phyloP scores from a whole-genome alignment of 148 eudicot species.

The Simmondsia chinensis region DNA sequence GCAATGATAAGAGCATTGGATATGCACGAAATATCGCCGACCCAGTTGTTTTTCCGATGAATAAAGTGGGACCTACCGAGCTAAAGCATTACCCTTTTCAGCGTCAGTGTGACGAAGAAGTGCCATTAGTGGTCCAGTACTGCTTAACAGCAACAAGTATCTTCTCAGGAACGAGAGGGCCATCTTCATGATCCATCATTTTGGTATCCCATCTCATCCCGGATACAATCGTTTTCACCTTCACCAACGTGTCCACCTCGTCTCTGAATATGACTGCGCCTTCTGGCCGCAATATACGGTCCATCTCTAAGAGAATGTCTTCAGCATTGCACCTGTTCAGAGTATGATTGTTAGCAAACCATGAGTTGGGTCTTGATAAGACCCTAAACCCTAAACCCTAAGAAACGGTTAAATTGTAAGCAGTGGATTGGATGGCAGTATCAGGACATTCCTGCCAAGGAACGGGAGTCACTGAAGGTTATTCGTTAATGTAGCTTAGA shows the following conservation, averaged over 20 bases:
- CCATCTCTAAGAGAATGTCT: slow-evolving; percentile 94
- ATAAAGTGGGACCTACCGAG: no score
- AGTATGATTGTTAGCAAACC: no score
- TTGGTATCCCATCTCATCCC: slow-evolving; percentile 84
- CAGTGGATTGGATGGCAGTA: no score
- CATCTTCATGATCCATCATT: slow-evolving; percentile 87
- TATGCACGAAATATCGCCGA: no score
- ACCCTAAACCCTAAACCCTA: no score
- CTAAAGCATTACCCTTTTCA: background rate
- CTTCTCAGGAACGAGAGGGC: slow-evolving; percentile 80
- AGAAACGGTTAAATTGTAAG: no score
- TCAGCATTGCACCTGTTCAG: slow-evolving; percentile 83
- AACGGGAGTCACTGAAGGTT: no score
- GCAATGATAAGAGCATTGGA: no score
- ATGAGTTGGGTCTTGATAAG: no score
- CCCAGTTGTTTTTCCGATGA: no score
- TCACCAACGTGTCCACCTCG: slow-evolving; percentile 73
- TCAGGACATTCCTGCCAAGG: no score
- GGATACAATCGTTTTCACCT: slow-evolving; percentile 56
- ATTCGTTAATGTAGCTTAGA: no score
- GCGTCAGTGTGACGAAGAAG: slow-evolving; percentile 44
- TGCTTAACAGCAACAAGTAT: slow-evolving; percentile 77
- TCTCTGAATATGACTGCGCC: slow-evolving; percentile 90
- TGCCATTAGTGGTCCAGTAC: slow-evolving; percentile 74
- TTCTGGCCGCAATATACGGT: slow-evolving; percentile 84